Conservation (phyloP, 2,329 filamentous ascomycete species). For the Aspergillus eucalypticola region DNA sequence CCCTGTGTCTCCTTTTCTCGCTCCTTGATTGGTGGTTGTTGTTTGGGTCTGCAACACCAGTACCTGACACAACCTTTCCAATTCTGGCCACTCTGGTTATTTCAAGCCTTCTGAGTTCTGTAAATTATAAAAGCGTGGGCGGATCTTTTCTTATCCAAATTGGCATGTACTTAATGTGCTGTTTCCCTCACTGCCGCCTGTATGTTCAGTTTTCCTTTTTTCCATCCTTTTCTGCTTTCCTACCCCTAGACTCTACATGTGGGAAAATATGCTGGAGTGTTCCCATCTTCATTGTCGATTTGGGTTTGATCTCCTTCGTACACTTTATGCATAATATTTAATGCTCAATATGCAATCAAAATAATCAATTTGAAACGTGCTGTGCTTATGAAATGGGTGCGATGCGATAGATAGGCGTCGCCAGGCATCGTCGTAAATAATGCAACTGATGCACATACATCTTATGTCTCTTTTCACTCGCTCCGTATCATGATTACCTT, state of each 20-base stretch:
- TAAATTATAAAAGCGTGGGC: slow-evolving; percentile 42
- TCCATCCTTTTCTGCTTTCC: background rate
- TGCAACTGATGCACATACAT: too few species aligned
- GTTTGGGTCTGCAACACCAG: background rate
- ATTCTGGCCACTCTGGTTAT: background rate
- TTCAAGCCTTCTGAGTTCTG: slow-evolving; percentile 16
- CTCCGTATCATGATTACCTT: too few species aligned
- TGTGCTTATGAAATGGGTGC: background rate
- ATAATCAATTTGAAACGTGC: background rate
- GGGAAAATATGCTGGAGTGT: background rate
- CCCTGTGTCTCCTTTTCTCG: slow-evolving; percentile 4
- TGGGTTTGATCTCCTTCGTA: background rate
- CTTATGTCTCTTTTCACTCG: too few species aligned
- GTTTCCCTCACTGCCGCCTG: slow-evolving; percentile 8
- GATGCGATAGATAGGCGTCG: background rate
- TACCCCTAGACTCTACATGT: background rate
- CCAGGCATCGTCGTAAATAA: too few species aligned
- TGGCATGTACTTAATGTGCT: background rate
- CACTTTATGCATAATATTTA: background rate
- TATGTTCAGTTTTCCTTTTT: background rate
- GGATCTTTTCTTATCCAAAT: slow-evolving; percentile 18
- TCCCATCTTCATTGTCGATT: background rate
- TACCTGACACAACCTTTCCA: background rate
- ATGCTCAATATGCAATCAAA: background rate
- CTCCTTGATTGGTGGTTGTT: background rate